Evolutionary conservation across 2,329 filamentous ascomycete species (phyloP), one percentile per base, ranked within the genome.

Genomic region (Colletotrichum costaricense): DNA sequence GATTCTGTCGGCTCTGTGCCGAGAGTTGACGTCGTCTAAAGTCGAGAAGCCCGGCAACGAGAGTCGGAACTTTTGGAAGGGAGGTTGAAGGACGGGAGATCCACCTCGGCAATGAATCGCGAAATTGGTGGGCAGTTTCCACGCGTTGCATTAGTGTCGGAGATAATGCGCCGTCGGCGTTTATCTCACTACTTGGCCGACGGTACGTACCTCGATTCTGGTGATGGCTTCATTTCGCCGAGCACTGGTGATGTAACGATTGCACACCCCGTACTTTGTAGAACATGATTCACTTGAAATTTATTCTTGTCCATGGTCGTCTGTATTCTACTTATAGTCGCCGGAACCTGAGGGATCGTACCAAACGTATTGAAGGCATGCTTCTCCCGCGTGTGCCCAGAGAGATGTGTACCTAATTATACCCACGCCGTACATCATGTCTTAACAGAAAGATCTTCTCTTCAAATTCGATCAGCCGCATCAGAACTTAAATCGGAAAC

Each of bases 401-500:
- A 26, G 26, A 26, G 26, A 26, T 26, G 26, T 26, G 26, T 26
- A 26, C 4, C 26, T 26, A 26, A 26, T 4, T 26, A 26, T 26
- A 26, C 26, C 26, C 26, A 26, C 26, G 26, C 26, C 26, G 26
- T 4, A 26, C 4, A 26, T 26, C 4, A 26, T 26, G 26, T 26
- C 26, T 4, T 4, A 26, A 26, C 26, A 5, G 26, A 26, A 26
- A 26, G 26, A 0, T 26, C 26, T 26, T 5, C 26, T 26, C 26
- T 26, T 26, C 26, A 1, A 26, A 26, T 26, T 26, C 26, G 0
- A 26, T 26, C 26, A 26, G 26, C 8, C 33, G 14, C 42, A 52
- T 74, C 69, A 78, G 19, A 74, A 54, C 59, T 76, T 75, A 71
- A 78, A 78, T 5, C 75, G 74, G 30, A 75, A 75, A 5, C 69